Conservation (phyloP, 192 early-diverging fungal species). For the Chytriomyces hyalinus region DNA sequence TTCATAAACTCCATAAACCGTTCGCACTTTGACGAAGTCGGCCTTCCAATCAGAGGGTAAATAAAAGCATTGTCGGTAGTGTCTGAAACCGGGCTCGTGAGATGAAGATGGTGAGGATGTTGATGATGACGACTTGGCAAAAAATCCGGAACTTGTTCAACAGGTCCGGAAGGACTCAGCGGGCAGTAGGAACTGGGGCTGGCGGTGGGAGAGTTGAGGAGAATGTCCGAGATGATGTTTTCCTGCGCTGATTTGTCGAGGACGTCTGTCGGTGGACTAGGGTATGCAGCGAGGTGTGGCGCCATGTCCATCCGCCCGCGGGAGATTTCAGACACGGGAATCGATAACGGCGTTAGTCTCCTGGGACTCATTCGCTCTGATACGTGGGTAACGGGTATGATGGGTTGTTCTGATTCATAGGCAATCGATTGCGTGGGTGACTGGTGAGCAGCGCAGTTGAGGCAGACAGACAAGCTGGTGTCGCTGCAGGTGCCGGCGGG, state of each 20-base stretch:
- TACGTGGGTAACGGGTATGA: not conserved
- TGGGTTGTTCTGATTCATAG: not conserved
- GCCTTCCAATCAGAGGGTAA: not conserved
- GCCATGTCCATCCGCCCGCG: not conserved
- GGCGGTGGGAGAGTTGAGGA: conserved; percentile 1
- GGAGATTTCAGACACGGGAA: not conserved
- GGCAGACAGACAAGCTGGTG: too few relatives aligned
- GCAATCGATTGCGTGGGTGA: too few relatives aligned
- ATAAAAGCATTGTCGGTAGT: not conserved
- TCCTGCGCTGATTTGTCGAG: not conserved
- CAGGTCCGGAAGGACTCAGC: not conserved
- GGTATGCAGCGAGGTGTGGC: not conserved
- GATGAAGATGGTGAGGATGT: not conserved
- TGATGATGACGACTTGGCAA: not conserved
- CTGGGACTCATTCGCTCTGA: not conserved
- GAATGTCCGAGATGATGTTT: conserved; percentile 3
- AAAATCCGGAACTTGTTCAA: not conserved
- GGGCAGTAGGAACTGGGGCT: not conserved
- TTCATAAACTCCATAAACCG: conserved; percentile 10
- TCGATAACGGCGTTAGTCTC: not conserved
- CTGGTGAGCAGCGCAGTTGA: too few relatives aligned
- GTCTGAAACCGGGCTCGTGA: not conserved
- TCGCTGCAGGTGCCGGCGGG: too few relatives aligned
- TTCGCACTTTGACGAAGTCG: not conserved
- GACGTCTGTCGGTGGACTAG: not conserved